phyloP scores from a whole-genome alignment of 768 basidiomycete species.

The Suillus ampliporus region DNA sequence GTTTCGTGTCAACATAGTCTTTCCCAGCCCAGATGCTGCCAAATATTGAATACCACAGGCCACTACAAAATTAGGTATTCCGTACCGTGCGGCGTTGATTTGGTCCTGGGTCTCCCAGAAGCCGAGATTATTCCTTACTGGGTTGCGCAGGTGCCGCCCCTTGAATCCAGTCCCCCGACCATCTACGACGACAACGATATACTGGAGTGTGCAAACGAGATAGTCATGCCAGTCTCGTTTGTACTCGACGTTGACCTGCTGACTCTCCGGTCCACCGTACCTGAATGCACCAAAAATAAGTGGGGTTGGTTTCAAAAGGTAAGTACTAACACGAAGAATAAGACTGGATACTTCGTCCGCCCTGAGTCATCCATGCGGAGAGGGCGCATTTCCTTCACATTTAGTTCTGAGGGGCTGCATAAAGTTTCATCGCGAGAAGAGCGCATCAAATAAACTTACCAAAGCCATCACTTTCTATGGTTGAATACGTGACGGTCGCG shows the following conservation, averaged over 20 bases:
- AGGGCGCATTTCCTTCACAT: slow-evolving; percentile 90
- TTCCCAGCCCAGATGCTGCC: slow-evolving; percentile 81
- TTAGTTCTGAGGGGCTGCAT: slow-evolving; percentile 63
- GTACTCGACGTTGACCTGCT: slow-evolving; percentile 73
- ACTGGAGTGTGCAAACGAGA: slow-evolving; percentile 79
- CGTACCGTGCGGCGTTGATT: slow-evolving; percentile 83
- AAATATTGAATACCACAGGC: slow-evolving; percentile 3
- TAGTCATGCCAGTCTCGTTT: slow-evolving; percentile 86
- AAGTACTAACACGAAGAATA: slow-evolving; percentile 76
- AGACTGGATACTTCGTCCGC: slow-evolving; percentile 93
- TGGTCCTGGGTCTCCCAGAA: slow-evolving; percentile 91
- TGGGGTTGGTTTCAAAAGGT: not conserved
- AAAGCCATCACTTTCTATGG: slow-evolving; percentile 81
- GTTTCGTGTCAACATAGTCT: slow-evolving; percentile 83
- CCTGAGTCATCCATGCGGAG: slow-evolving; percentile 94
- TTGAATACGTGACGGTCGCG: slow-evolving; percentile 71
- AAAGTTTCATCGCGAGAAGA: slow-evolving; percentile 23
- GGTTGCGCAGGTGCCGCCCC: slow-evolving; percentile 83
- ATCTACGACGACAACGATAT: slow-evolving; percentile 88
- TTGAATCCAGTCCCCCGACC: slow-evolving; percentile 94
- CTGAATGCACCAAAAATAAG: slow-evolving; percentile 41
- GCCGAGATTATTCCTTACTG: slow-evolving; percentile 88
- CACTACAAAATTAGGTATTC: slow-evolving; percentile 21
- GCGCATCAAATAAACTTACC: slow-evolving; percentile 48
- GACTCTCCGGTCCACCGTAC: slow-evolving; percentile 91